Evolutionary conservation across 148 eudicot genomes (phyloP).

Genomic region (Simmondsia chinensis): DNA sequence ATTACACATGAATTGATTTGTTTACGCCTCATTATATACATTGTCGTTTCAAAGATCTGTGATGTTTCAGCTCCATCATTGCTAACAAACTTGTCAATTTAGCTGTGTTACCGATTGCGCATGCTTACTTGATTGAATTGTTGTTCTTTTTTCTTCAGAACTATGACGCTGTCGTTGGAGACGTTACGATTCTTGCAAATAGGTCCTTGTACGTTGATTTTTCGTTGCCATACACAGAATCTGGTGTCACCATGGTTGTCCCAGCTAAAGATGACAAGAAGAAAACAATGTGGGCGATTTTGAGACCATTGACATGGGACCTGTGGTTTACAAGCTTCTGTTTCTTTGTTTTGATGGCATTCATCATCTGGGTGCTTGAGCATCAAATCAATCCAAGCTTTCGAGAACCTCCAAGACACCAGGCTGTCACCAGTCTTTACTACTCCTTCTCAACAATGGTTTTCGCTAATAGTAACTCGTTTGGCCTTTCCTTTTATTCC

Average conservation of each 20-base stretch:
- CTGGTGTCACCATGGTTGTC: slow-evolving; percentile 49
- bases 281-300: slow-evolving; percentile 55
- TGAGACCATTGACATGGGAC: slow-evolving; percentile 48
- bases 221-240: slow-evolving; percentile 54
- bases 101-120: no score
- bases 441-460: slow-evolving; percentile 69
- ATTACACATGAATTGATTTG: no score
- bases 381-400: slow-evolving; percentile 54
- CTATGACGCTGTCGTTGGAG: slow-evolving; percentile 61
- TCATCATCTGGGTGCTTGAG: slow-evolving; percentile 67
- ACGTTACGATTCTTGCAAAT: slow-evolving; percentile 38
- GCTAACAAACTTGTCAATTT: no score
- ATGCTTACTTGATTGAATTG: neutral
- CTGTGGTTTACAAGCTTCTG: slow-evolving; percentile 51
- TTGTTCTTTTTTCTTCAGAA: slow-evolving; percentile 18
- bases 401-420: slow-evolving; percentile 43
- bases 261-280: slow-evolving; percentile 31
- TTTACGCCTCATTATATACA: no score
- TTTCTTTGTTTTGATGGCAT: slow-evolving; percentile 54
- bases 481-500: neutral
- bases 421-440: slow-evolving; percentile 55
- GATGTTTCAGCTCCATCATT: no score
- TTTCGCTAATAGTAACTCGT: slow-evolving; percentile 62
- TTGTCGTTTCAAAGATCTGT: no score
- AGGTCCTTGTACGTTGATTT: slow-evolving; percentile 46